phyloP scores from a whole-genome alignment of 768 basidiomycete genomes.

The Hortiboletus campestris region DNA sequence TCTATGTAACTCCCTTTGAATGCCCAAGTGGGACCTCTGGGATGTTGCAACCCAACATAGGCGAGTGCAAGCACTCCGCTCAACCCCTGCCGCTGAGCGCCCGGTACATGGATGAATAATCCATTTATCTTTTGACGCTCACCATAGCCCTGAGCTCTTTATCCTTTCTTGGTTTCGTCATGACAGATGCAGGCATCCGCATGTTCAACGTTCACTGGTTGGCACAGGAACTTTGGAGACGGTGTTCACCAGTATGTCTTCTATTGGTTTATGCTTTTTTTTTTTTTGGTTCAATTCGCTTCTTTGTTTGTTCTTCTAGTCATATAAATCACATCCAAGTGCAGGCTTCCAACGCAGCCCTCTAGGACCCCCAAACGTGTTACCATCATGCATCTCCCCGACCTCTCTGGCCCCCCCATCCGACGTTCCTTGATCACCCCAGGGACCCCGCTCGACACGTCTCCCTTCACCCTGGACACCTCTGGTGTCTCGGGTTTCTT shows the following conservation, averaged over 20 bases:
- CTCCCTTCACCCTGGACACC: slow-evolving; percentile 18
- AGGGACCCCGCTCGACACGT: background rate
- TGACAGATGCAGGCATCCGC: too few species aligned
- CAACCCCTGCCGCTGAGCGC: too few species aligned
- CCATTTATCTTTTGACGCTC: too few species aligned
- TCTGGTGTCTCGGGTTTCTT: slow-evolving; percentile 31
- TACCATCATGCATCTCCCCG: slow-evolving; percentile 1
- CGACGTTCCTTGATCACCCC: slow-evolving; percentile 3
- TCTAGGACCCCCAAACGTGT: background rate
- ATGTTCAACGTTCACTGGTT: background rate
- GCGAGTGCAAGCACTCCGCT: too few species aligned
- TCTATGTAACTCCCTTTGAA: too few species aligned
- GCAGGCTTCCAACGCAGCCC: background rate
- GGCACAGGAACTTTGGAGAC: background rate
- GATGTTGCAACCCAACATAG: too few species aligned
- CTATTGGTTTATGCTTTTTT: background rate
- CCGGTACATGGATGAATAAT: too few species aligned
- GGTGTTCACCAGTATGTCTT: background rate
- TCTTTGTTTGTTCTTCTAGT: background rate
- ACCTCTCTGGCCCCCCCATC: background rate
- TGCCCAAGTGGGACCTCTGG: too few species aligned
- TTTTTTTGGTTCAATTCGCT: background rate
- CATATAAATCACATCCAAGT: background rate
- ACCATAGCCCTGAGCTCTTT: too few species aligned
- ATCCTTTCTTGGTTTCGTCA: too few species aligned